Base-by-base conservation (phyloP, 805 yeast genomes). In the Candida pseudoglaebosa region DNA sequence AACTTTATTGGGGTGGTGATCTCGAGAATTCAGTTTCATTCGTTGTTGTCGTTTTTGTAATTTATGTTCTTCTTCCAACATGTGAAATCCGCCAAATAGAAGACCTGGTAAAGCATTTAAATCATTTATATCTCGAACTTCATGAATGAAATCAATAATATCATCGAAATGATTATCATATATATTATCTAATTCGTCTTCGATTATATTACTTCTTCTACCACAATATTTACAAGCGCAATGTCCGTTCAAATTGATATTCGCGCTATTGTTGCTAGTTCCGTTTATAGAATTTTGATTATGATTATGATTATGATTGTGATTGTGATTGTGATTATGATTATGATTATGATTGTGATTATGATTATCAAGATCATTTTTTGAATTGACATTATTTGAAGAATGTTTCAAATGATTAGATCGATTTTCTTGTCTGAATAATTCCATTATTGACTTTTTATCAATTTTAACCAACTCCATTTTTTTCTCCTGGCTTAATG, bases 141-240 rank as follows among this genome's bases (percentile, higher is more conserved):
- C 69, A 37, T 67, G 72, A 5, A 65, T 55, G 38, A 59, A 59
- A 28, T 60, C 64, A n/a, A 45, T 61, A 39, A 54, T 65, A 37
- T 54, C 77, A 28, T 75, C 79, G 45, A 80, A 81, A 50, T 82
- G 79, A 13, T 78, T 77, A 44, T 82, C 82, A 54, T 84, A 87
- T 5, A 86, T 73, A 39, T 75, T 75, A 49, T 81, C 88, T 51
- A 89, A 70, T 55, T 86, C 95, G 48, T 77, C 80, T 53, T 84
- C 93, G 45, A 87, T 75, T 12, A 86, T 78, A 36, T 67, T 60
- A 50, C 82, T 78, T 48, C 84, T 81, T 33, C 85, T 74, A 2
- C 90, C 91, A 62, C 96, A 90, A 14, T 78, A 78, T 3, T 80
- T 65, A 56, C 96, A 90, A 41, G 77, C 72, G 56, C 96, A 89